Base-by-base conservation (phyloP, 495 filamentous ascomycete species). In the Trichoderma gamsii region DNA sequence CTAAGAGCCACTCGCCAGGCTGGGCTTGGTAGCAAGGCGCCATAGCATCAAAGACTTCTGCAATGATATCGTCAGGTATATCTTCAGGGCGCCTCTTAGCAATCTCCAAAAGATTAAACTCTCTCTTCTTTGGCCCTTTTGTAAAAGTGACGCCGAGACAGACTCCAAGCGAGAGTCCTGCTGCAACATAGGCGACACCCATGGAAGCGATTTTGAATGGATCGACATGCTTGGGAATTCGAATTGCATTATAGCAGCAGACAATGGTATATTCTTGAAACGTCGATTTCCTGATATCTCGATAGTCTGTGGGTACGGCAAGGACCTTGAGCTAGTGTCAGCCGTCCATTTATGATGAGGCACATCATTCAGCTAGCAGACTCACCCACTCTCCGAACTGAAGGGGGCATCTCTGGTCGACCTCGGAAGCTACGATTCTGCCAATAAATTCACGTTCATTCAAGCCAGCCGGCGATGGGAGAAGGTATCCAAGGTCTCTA, bases 231-330 rank as follows among this genome's bases (percentile, higher is more conserved):
- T 77, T 70, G 4, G 88, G 86, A 21, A 89, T 79, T 23, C 83
- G 80, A 7, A 86, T 86, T 0, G 84, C 85, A 72, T 90, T 90
- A 76, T 83, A 88, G 69, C 85, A 80, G 0, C 82, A 87, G 0
- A 86, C 82, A 13, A 90, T 79, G 32, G 85, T 81, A 72, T 89
- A 90, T 76, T 90, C 82, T 74, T 90, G 89, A 73, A 87, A 91
- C 12, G 87, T 83, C 0, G 87, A 83, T 75, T 89, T 90, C 41
- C 88, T 80, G 61, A 87, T 81, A 69, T 91, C 88, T 1, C 89
- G 84, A 72, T 90, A 90, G 75, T 91, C 88, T 32, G 88, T 91
- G 8, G 88, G 89, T 15, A 87, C 83, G 1, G 83, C 85, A 23
- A 88, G 79, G 9, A 90, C 77, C 76, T 79, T 65, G 13, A 5